Evolutionary conservation across 1,284 basidiomycete species (phyloP), one percentile per base, ranked within the genome.

Genomic region (Sphaerobolus stellatus): DNA sequence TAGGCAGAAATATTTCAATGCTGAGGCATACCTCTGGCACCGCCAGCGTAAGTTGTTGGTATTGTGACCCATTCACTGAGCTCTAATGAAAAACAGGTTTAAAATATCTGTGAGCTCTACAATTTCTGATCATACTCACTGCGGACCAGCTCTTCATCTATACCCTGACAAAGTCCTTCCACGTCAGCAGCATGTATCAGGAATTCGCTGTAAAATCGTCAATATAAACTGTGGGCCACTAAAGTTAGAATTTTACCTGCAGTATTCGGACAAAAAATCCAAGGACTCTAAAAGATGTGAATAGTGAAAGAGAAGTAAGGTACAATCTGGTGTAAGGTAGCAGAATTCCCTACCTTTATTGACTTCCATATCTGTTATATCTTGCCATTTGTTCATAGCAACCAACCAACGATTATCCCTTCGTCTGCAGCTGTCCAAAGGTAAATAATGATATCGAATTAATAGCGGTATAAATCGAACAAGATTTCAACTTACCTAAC

Each of bases 331-430:
- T n/a, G n/a, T n/a, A n/a, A n/a, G n/a, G n/a, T n/a, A n/a, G n/a
- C n/a, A n/a, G n/a, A n/a, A n/a, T n/a, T n/a, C 18, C 11, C 6
- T 54, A 88, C 92, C 90, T 81, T 86, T 75, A 57, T 81, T 89
- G 18, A 99, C 91, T 65, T 91, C 87, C 86, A 94, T 93, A 65
- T 98, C 92, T 0, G 97, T 98, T 52, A 98, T 81, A 55, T 91
- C 89, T 70, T 98, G 95, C 97, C 97, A 99, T 66, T 94, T 92
- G 73, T 99, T 98, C 94, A 97, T 98, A 1, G 97, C 95, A 6
- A 99, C 91, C 33, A 94, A 78, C 97, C 97, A 99, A 60, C 77
- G 84, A 33, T 83, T 74, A 13, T 77, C 88, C 64, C 83, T 76
- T 62, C 83, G 81, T 20, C 96, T 84, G 72, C 97, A 99, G 68